Evolutionary conservation across 495 filamentous ascomycete species (phyloP), one percentile per base, ranked within the genome.

Genomic region (Trichoderma virens): DNA sequence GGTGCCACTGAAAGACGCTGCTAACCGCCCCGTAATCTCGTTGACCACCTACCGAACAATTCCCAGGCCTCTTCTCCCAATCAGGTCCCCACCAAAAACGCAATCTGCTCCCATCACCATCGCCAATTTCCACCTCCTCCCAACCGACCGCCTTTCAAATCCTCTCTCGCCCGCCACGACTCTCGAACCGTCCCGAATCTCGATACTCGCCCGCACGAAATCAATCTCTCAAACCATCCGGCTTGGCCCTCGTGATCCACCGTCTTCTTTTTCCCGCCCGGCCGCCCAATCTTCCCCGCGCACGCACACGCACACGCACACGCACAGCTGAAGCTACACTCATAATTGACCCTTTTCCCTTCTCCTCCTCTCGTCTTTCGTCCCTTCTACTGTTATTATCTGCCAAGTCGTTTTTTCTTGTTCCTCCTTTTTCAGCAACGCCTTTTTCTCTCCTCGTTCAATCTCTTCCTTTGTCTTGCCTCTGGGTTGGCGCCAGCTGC

Each of bases 61-160:
- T n/a, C n/a, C n/a, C n/a, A n/a, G n/a, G n/a, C n/a, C 34, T 35
- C 34, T 35, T 45, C 41, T 45, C 41, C 41, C 41, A 35, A 13
- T 14, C 41, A 16, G 41, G 23, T 56, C 51, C 27, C 51, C 51
- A 56, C 51, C 51, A 14, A 56, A 47, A 56, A 56, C 51, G 51
- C 51, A 56, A 56, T 28, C 51, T 30, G 51, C 51, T 56, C 51
- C 51, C 43, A 47, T 56, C 51, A 30, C 51, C 51, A 56, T 56
- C 51, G 20, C 51, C 51, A 30, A 20, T 56, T 56, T n/a, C 27
- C 51, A 4, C 18, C 23, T 56, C 51, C 23, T 28, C 51, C 51
- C 23, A 30, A 27, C 51, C 51, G 51, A 56, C 51, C 51, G 20
- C 41, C n/a, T 45, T 20, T 45, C 41, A 20, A 18, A 0, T 47